These are phyloP conservation scores for Pontederia paniculata DNA, from an alignment of 176 grass and related monocot species.

Conservation along the genomic window DNA sequence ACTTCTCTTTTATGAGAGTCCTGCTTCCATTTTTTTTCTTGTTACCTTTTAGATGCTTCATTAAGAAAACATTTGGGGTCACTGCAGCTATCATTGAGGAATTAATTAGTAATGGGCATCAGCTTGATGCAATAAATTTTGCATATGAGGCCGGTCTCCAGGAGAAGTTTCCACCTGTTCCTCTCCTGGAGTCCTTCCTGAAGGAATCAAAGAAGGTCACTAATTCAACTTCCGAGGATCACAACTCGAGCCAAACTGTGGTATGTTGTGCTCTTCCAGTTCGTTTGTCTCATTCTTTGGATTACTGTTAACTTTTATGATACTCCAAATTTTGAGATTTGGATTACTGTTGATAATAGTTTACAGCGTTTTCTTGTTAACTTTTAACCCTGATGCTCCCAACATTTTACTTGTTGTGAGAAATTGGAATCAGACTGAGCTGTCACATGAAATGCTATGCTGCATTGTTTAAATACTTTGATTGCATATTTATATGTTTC, in stretches of 20 bases:
- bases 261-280: slow-evolving; percentile 9
- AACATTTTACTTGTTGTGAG: no score
- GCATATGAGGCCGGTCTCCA: slow-evolving; percentile 77
- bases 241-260: slow-evolving; percentile 38
- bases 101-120: slow-evolving; percentile 73
- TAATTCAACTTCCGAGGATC: slow-evolving; percentile 28
- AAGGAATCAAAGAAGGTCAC: slow-evolving; percentile 51
- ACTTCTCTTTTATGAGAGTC: neutral
- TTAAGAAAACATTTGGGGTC: neutral
- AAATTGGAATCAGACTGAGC: no score
- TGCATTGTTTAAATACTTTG: neutral
- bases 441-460: no score
- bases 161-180: slow-evolving; percentile 58
- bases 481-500: neutral
- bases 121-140: slow-evolving; percentile 88
- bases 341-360: no score
- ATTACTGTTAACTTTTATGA: neutral
- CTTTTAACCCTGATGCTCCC: no score
- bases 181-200: slow-evolving; percentile 77
- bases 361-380: no score
- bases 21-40: neutral
- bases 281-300: neutral
- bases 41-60: neutral
- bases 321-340: no score
- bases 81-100: slow-evolving; percentile 75